Base-by-base conservation (phyloP, 306 rosid genomes). In the Casuarina glauca region DNA sequence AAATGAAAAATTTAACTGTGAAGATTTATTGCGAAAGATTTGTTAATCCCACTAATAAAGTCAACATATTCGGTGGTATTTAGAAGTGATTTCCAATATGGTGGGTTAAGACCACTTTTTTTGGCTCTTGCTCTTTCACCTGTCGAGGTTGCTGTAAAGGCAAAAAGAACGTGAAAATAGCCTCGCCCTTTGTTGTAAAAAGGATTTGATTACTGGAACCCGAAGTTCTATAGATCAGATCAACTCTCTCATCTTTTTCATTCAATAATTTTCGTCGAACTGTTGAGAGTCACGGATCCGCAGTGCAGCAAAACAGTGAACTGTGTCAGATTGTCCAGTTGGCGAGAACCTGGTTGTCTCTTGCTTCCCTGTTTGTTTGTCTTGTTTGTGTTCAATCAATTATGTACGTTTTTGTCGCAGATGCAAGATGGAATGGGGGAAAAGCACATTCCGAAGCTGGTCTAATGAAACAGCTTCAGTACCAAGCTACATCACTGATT, bases 351-450 rank as follows among this genome's bases (percentile, higher is more conserved):
- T 3, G 6, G 71, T 41, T 32, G 26, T 3, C 48, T 41, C 43
- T 16, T 61, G 71, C 71, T 66, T 66, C 71, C 71, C 35, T 66
- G 46, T 63, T 63, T 63, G 69, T 38, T 62, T 62, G 49, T 64
- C 32, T 41, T 38, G 70, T 16, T 66, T 41, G 26, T n/a, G 49
- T 15, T 16, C 26, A 17, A 41, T 42, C 71, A 16, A 6, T n/a
- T 8, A 16, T 66, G 46, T 8, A 3, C 6, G 26, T 8, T 62
- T 57, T 39, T 41, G n/a, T 17, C n/a, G 9, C 46, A 38, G 12
- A 42, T 66, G 71, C 71, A 66, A 66, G 71, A 36, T 42, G 50
- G 50, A 42, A 15, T 42, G 50, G 35, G 35, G 39, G 1, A 42
- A 42, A 41, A 66, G 49, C 13, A 66, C 35, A 43, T 16, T 8